Percentiles rank a stretch among this genome's conserved stretches.
These are phyloP conservation scores for Amaranthus cruentus DNA, from an alignment of 148 eudicot species.

Conservation along the genomic window DNA sequence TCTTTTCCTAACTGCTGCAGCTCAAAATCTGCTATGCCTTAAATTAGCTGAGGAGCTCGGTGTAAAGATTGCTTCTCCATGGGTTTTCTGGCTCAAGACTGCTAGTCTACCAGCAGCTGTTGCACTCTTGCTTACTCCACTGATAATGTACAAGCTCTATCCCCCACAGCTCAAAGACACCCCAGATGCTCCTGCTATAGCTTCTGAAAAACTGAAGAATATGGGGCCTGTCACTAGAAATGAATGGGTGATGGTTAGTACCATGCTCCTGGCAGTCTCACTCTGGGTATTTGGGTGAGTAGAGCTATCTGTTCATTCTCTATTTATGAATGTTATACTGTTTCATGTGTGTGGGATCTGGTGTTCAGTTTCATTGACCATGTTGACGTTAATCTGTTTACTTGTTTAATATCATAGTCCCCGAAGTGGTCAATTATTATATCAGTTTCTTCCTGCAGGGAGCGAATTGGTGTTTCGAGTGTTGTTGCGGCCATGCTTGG, in stretches of 20 bases:
- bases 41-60: constrained; percentile 95
- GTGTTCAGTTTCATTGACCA: background rate
- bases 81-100: constrained; percentile 87
- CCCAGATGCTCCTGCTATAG: constrained; percentile 94
- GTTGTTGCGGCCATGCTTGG: constrained; percentile 99
- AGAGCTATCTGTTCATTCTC: constrained; percentile 2
- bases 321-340: background rate
- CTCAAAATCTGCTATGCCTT: constrained; percentile 92
- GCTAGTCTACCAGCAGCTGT: constrained; percentile 77
- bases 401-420: no score
- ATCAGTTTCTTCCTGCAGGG: constrained; percentile 34
- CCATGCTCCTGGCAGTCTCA: constrained; percentile 94
- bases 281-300: constrained; percentile 92
- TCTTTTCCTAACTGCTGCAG: constrained; percentile 99
- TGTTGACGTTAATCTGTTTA: background rate
- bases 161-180: constrained; percentile 91
- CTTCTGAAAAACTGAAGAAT: constrained; percentile 55
- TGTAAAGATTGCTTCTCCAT: constrained; percentile 63
- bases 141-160: constrained; percentile 70
- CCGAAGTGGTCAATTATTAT: no score
- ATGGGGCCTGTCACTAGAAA: constrained; percentile 93
- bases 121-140: constrained; percentile 68
- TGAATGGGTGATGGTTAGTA: constrained; percentile 92
- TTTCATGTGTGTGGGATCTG: background rate
- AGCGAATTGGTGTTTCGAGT: constrained; percentile 77